phyloP scores from a whole-genome alignment of 805 yeast species.

The Candida pseudofarinosa region DNA sequence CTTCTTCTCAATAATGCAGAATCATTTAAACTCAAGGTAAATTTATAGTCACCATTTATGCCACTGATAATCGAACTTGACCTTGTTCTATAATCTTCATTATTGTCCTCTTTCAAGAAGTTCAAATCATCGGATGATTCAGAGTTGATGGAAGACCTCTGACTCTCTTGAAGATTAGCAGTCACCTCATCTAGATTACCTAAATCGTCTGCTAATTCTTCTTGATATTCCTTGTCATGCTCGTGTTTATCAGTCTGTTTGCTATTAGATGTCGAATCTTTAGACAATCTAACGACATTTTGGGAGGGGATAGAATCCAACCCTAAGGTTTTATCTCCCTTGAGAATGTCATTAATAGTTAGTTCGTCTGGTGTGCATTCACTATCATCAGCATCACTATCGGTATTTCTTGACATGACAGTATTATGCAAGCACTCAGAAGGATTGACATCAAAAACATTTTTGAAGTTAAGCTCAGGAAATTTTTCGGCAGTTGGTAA shows the following conservation, averaged over 20 bases:
- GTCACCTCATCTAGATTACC: conserved; percentile 17
- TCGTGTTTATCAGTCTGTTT: conserved; percentile 18
- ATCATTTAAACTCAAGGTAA: conserved; percentile 60
- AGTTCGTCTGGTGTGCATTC: conserved; percentile 5
- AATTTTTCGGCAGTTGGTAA: conserved; percentile 23
- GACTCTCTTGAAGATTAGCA: conserved; percentile 7
- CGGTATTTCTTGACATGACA: conserved; percentile 17
- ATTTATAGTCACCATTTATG: conserved; percentile 38
- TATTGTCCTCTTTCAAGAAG: conserved; percentile 9
- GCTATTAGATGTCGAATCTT: conserved; percentile 10
- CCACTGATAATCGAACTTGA: conserved; percentile 39
- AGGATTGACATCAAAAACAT: conserved; percentile 24
- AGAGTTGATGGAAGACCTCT: conserved; percentile 12
- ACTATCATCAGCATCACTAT: conserved; percentile 1
- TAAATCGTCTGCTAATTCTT: conserved; percentile 19
- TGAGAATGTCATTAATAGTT: conserved; percentile 6
- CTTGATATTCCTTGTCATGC: conserved; percentile 15
- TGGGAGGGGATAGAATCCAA: no score
- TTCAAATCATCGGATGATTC: conserved; percentile 19
- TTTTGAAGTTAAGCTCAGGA: conserved; percentile 25
- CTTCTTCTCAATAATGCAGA: conserved; percentile 62
- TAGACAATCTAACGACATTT: neutral
- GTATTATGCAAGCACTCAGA: conserved; percentile 6
- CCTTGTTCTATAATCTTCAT: conserved; percentile 29
- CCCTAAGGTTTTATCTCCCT: neutral